phyloP scores from a whole-genome alignment of 371 early-diverging fungal genomes.

The Mucor indicus region DNA sequence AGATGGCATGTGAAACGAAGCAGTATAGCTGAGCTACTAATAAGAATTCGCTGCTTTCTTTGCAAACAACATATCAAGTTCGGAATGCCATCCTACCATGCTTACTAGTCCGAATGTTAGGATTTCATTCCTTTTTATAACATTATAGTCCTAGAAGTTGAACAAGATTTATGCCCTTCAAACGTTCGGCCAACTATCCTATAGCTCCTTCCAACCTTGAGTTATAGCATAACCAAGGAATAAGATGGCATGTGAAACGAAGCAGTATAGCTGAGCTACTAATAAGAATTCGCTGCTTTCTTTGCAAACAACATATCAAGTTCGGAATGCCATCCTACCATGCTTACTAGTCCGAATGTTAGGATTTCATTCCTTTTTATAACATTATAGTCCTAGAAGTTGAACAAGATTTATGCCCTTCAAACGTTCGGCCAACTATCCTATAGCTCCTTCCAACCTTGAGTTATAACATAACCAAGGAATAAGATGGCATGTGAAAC shows the following conservation, averaged over 20 bases:
- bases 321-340: slow-evolving; percentile 4
- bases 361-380: slow-evolving; percentile 1
- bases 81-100: slow-evolving; percentile 4
- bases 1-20: too few relatives aligned
- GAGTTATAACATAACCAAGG: slow-evolving; percentile 3
- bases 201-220: too few relatives aligned
- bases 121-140: slow-evolving; percentile 1
- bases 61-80: slow-evolving; percentile 2
- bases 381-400: slow-evolving; percentile 1
- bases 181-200: too few relatives aligned
- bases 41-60: too few relatives aligned
- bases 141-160: slow-evolving; percentile 2
- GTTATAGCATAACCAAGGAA: too few relatives aligned
- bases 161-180: slow-evolving; percentile 2
- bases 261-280: too few relatives aligned
- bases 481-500: background rate
- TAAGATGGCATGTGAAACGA: too few relatives aligned
- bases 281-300: too few relatives aligned
- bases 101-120: background rate
- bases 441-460: slow-evolving; percentile 2
- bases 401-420: slow-evolving; percentile 2
- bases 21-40: too few relatives aligned
- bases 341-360: slow-evolving; percentile 1
- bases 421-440: slow-evolving; percentile 3
- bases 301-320: slow-evolving; percentile 1